Percentiles rank a stretch among this genome's conserved stretches.
Conservation (phyloP, 805 yeast species). For the Saccharomycopsis fermentans region DNA sequence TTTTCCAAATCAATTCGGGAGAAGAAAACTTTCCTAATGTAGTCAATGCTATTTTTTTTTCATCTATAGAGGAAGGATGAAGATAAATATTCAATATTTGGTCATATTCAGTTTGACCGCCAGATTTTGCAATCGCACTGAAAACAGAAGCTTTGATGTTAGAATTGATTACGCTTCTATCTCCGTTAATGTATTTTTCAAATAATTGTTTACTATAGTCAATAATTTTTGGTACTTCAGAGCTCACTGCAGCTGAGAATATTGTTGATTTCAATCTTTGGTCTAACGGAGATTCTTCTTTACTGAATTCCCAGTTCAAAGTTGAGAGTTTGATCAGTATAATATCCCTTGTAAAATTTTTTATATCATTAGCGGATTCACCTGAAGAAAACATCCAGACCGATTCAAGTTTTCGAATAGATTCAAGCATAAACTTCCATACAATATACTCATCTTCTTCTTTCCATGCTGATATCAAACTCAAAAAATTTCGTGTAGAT, state of each 20-base stretch:
- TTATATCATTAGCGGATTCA: slow-evolving; percentile 36
- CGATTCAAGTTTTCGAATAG: slow-evolving; percentile 37
- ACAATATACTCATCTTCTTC: slow-evolving; percentile 55
- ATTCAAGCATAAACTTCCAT: slow-evolving; percentile 50
- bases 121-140: slow-evolving; percentile 50
- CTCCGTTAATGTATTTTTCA: slow-evolving; percentile 47
- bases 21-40: slow-evolving; percentile 56
- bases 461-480: slow-evolving; percentile 51
- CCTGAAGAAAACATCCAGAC: slow-evolving; percentile 49
- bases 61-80: slow-evolving; percentile 53
- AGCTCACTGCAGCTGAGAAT: slow-evolving; percentile 47
- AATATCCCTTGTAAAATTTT: slow-evolving; percentile 43
- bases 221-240: slow-evolving; percentile 36
- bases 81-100: slow-evolving; percentile 49
- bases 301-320: slow-evolving; percentile 57
- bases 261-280: slow-evolving; percentile 60
- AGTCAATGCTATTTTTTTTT: slow-evolving; percentile 59
- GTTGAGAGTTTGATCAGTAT: slow-evolving; percentile 42
- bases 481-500: slow-evolving; percentile 48
- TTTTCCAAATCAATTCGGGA: slow-evolving; percentile 41
- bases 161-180: slow-evolving; percentile 60
- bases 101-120: slow-evolving; percentile 54
- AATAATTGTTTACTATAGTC: slow-evolving; percentile 36
- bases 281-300: slow-evolving; percentile 44
- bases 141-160: slow-evolving; percentile 61